Base-by-base conservation (phyloP, 768 basidiomycete genomes). In the Neoboletus magnificus region DNA sequence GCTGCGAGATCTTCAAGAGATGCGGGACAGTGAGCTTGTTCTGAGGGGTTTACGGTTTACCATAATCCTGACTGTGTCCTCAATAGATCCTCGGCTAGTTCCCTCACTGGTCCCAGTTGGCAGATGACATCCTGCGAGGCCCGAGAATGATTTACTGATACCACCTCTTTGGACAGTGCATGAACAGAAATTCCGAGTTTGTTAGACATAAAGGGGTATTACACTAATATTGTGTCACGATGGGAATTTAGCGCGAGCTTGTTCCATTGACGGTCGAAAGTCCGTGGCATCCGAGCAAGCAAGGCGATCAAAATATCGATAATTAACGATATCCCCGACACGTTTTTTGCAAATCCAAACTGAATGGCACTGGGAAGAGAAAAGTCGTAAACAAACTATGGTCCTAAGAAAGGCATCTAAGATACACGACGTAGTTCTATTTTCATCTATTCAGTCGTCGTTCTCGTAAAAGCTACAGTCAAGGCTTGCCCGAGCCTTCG, bases 391-490 rank as follows among this genome's bases (percentile, higher is more conserved):
- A 51, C 39, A 52, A 67, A 36, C 1, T 3, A 16, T 16, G 25
- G 45, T 56, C 54, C 56, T 67, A 49, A 46, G 37, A 48, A 50
- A 27, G 53, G 20, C 27, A 15, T 54, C 23, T 68, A 67, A 48
- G 52, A 57, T 67, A 67, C 66, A 66, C 10, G 48, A 32, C 59
- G 22, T 59, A 33, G 52, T 46, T 65, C 60, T 68, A 66, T 32
- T 50, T 39, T 37, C 33, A 12, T 55, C 61, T 63, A 55, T 39
- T 11, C 36, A 32, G 46, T 27, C 41, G 33, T 37, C 11, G 20
- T 40, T 13, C 36, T 1, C 36, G 40, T 41, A 48, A 54, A 45
- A 44, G 55, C 56, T 69, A 64, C 57, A 57, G 23, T 36, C 18
- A 18, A 42, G 59, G 57, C 61, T 61, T 52, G n/a, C 67, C 62